Base-by-base conservation (phyloP, 441 rosid species). In the Erodium trifolium region DNA sequence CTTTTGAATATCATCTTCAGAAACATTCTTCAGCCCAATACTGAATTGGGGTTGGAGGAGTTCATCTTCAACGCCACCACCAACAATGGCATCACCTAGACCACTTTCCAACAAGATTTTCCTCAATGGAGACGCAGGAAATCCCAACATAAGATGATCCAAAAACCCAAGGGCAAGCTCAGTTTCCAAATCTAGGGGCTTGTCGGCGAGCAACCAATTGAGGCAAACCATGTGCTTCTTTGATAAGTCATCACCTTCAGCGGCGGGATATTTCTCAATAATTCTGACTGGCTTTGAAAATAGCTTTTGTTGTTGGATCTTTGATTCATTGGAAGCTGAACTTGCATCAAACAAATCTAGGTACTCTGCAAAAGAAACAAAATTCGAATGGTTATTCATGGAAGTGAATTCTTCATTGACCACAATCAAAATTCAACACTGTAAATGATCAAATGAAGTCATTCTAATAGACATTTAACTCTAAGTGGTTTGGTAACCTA, bases 81-180 rank as follows among this genome's bases (percentile, higher is more conserved):
- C 93, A 72, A 91, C 78, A 76, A 93, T 90, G 71, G 97, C 97
- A 65, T 88, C 97, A 64, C 98, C 98, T 63, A 93, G 79, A 73
- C 97, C 91, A 71, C 98, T 91, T 86, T 91, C 98, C 47, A 93
- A 74, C 76, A 93, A 84, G 63, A 78, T 84, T 85, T 91, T 93
- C 81, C 92, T 89, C 82, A 93, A 80, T 29, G 98, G 98, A 60
- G 98, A 87, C 73, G 96, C 96, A 77, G 99, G 93, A 79, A 96
- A 88, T 76, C 95, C 97, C 84, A 93, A 76, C 91, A 93, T 81
- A 43, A 89, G 88, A 84, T 93, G 97, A 80, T 93, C 93, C 80
- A 93, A 77, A 78, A 93, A 88, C 62, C 89, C 93, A 57, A 93
- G 89, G 0, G 92, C 62, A 67, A 93, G 96, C 75, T 91, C 95